Percentiles rank a stretch among this genome's conserved stretches.
Conservation (phyloP, 148 eudicot species). For the Agrostemma githago region DNA sequence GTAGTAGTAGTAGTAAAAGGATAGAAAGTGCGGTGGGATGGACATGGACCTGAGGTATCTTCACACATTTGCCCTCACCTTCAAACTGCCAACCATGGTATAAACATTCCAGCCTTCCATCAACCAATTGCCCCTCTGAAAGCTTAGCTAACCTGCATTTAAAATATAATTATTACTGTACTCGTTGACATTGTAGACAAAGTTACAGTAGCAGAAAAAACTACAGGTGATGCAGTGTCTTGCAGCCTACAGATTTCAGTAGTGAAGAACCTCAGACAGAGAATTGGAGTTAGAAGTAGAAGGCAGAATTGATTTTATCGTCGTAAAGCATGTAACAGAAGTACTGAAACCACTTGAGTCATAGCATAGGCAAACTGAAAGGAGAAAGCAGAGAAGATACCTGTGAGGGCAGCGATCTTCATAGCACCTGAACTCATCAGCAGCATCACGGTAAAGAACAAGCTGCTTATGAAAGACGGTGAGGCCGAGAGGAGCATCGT, state of each 20-base stretch:
- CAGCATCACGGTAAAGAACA: slow-evolving; percentile 67
- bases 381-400: slow-evolving; percentile 25
- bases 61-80: slow-evolving; percentile 90
- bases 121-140: slow-evolving; percentile 85
- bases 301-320: too few relatives aligned
- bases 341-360: too few relatives aligned
- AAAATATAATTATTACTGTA: not conserved
- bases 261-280: too few relatives aligned
- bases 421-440: slow-evolving; percentile 52
- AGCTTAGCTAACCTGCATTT: slow-evolving; percentile 83
- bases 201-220: too few relatives aligned
- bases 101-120: slow-evolving; percentile 89
- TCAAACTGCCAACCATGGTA: slow-evolving; percentile 99
- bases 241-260: too few relatives aligned
- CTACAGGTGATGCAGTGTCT: too few relatives aligned
- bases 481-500: slow-evolving; percentile 90
- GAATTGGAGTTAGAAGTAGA: too few relatives aligned
- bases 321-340: too few relatives aligned
- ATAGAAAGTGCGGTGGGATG: slow-evolving; percentile 10
- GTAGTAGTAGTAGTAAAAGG: too few relatives aligned
- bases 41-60: slow-evolving; percentile 92
- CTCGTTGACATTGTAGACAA: too few relatives aligned
- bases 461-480: slow-evolving; percentile 85
- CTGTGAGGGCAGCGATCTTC: slow-evolving; percentile 98
- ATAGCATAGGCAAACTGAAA: too few relatives aligned